These are phyloP conservation scores for Pseudoperonospora humuli DNA, from an alignment of 352 stramenopile species.

Conservation along the genomic window DNA sequence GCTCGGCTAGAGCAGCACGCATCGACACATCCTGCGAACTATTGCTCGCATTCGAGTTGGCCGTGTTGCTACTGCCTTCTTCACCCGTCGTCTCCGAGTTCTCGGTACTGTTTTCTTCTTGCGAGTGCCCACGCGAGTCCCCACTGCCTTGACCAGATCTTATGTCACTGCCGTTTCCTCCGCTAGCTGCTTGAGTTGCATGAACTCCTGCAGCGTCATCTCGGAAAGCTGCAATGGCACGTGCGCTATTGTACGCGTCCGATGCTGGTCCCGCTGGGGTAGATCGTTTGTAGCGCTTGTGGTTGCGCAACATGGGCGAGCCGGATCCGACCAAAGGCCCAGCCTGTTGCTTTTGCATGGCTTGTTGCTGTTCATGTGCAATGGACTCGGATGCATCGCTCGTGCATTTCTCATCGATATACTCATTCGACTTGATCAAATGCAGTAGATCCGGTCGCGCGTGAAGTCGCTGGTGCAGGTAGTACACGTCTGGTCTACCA, in stretches of 20 bases:
- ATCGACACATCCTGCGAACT: conserved; percentile 37
- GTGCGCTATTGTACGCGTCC: conserved; percentile 19
- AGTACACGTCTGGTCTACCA: conserved; percentile 66
- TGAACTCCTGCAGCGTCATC: conserved; percentile 5
- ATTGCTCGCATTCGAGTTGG: conserved; percentile 42
- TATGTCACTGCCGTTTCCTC: conserved; percentile 10
- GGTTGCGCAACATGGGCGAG: conserved; percentile 26
- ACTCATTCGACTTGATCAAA: conserved; percentile 79
- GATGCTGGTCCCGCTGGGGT: conserved; percentile 16
- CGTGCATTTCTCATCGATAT: conserved; percentile 68
- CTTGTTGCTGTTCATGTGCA: conserved; percentile 27
- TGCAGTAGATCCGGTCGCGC: conserved; percentile 64
- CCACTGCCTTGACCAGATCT: conserved; percentile 12
- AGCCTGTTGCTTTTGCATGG: conserved; percentile 19
- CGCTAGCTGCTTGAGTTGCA: conserved; percentile 4
- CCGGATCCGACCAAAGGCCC: conserved; percentile 22
- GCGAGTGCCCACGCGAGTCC: conserved; percentile 28
- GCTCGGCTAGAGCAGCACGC: conserved; percentile 53
- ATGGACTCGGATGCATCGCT: conserved; percentile 50
- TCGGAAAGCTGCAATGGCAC: conserved; percentile 21
- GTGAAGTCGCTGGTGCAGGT: conserved; percentile 71
- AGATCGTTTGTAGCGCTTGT: conserved; percentile 68
- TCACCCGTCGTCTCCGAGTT: conserved; percentile 79
- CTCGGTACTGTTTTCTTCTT: conserved; percentile 50
- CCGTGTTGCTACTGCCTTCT: conserved; percentile 43